A percentile compares a stretch with the other conserved stretches of the same genome.
Conservation (phyloP, 225 moss, liverwort and hornwort genomes). For the Takakia lepidozioides region DNA sequence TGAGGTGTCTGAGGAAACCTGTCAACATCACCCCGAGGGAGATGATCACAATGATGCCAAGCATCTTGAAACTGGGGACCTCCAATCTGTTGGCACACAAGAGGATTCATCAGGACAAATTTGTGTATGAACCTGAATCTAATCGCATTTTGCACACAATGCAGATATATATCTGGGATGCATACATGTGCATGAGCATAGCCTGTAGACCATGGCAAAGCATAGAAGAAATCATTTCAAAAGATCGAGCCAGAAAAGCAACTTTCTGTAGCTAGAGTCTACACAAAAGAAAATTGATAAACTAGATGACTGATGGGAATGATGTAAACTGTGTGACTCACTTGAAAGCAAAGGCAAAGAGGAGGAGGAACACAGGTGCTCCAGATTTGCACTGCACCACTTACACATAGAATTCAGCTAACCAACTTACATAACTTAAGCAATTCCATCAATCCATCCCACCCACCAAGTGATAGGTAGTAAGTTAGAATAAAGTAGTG, state of each 20-base stretch:
- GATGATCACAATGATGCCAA: conserved; percentile 81
- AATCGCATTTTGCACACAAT: neutral
- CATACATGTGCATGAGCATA: no score
- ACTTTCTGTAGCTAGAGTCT: no score
- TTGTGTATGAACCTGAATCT: neutral
- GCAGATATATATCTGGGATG: no score
- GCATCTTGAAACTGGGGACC: conserved; percentile 85
- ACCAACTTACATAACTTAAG: neutral
- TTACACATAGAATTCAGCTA: neutral
- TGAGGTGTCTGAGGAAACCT: no score
- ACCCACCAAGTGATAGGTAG: no score
- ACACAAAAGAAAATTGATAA: no score
- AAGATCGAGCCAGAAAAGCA: no score
- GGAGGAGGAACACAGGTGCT: conserved; percentile 85
- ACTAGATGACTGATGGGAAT: no score
- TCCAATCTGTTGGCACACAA: conserved; percentile 58
- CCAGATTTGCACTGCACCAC: conserved; percentile 82
- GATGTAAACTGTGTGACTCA: no score
- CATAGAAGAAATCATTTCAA: no score
- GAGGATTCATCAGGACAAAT: conserved; percentile 6
- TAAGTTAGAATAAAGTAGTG: no score
- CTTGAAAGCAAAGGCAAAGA: conserved; percentile 97
- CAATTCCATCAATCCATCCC: neutral
- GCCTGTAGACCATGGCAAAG: no score
- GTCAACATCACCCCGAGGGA: conserved; percentile 90